A percentile compares a stretch with the other conserved stretches of the same genome.
These are phyloP conservation scores for Huntiella bhutanensis DNA, from an alignment of 2,329 filamentous ascomycete species.

Conservation along the genomic window DNA sequence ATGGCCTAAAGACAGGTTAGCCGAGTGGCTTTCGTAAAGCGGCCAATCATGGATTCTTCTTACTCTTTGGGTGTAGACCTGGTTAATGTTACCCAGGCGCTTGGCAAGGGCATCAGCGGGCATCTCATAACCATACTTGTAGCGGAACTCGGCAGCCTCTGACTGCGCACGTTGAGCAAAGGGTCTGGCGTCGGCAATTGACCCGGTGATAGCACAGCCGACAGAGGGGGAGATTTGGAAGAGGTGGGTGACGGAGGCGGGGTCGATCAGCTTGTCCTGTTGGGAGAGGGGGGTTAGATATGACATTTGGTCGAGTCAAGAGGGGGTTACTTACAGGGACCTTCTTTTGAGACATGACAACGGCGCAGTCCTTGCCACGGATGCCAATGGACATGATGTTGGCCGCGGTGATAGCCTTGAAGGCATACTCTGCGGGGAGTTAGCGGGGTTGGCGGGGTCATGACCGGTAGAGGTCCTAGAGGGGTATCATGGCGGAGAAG, in stretches of 20 bases:
- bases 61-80: slow-evolving; percentile 96
- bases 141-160: slow-evolving; percentile 92
- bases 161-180: slow-evolving; percentile 83
- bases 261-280: slow-evolving; percentile 97
- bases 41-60: slow-evolving; percentile 14
- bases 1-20: slow-evolving; percentile 41
- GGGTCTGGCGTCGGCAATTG: slow-evolving; percentile 89
- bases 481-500: not conserved
- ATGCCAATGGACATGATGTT: slow-evolving; percentile 98
- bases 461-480: not conserved
- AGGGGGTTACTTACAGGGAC: slow-evolving; percentile 55
- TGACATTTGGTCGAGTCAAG: not conserved
- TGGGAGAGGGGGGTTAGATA: slow-evolving; percentile 7
- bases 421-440: slow-evolving; percentile 71
- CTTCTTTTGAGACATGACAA: slow-evolving; percentile 98
- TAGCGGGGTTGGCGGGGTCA: not conserved
- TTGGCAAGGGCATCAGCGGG: slow-evolving; percentile 93
- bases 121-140: slow-evolving; percentile 99
- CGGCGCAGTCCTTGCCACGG: slow-evolving; percentile 89
- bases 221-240: slow-evolving; percentile 93
- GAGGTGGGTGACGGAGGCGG: slow-evolving; percentile 88
- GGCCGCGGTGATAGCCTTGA: slow-evolving; percentile 98
- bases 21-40: not conserved
- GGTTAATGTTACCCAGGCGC: slow-evolving; percentile 94
- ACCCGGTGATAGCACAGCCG: slow-evolving; percentile 95